phyloP scores from a whole-genome alignment of 352 stramenopile species.

The Globisporangium sylvaticum region DNA sequence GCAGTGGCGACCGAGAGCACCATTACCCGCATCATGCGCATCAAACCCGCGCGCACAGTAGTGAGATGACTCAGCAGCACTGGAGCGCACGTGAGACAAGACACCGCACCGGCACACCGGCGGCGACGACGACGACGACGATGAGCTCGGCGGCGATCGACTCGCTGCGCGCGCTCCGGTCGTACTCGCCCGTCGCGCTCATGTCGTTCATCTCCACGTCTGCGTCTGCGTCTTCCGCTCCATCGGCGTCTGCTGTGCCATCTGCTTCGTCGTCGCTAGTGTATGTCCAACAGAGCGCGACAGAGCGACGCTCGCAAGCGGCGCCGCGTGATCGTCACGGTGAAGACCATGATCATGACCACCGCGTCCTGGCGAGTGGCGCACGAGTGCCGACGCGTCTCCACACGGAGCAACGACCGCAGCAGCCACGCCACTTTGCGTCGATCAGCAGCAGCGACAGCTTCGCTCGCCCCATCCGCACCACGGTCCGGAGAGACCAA shows the following conservation, averaged over 20 bases:
- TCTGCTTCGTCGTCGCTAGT: neutral
- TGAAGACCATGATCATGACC: neutral
- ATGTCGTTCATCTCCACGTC: neutral
- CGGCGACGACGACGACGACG: neutral
- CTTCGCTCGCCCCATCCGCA: neutral
- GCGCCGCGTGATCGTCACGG: neutral
- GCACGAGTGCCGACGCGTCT: neutral
- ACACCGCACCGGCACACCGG: neutral
- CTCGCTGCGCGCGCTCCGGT: slow-evolving; percentile 1
- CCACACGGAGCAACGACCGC: neutral
- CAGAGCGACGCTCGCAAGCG: neutral
- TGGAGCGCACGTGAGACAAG: neutral
- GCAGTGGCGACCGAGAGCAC: neutral
- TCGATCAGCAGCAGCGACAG: neutral
- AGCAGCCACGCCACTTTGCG: neutral
- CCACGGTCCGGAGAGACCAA: neutral
- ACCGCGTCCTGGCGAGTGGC: neutral
- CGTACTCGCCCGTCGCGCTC: neutral
- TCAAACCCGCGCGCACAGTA: neutral
- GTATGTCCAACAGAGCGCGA: neutral
- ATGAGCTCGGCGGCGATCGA: neutral
- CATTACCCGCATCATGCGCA: neutral
- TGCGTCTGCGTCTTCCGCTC: neutral
- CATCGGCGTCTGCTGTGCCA: neutral
- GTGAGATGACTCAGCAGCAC: neutral